Conservation (phyloP, 257 asterid genomes). For the Oldenlandia corymbosa region DNA sequence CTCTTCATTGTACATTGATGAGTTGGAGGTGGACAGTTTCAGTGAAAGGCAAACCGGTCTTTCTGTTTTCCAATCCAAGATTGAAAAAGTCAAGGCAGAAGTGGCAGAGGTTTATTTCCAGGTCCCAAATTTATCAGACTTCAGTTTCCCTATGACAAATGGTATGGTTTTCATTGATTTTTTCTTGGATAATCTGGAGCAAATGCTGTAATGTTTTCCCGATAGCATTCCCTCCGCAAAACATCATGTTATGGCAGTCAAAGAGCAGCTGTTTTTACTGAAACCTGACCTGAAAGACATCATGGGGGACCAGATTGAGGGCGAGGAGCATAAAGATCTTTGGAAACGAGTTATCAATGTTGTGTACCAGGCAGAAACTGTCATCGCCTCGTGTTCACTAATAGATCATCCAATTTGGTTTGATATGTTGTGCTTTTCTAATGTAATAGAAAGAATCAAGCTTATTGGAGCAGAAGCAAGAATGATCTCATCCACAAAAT, state of each 20-base stretch:
- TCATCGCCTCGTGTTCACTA: constrained; percentile 2
- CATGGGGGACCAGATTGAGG: neutral
- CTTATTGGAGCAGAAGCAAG: neutral
- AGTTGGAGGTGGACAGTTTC: neutral
- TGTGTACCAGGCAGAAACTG: constrained; percentile 10
- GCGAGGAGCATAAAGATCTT: neutral
- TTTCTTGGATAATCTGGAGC: neutral
- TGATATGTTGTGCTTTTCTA: neutral
- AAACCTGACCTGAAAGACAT: neutral
- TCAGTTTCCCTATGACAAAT: constrained; percentile 3
- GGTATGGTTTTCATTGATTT: constrained; percentile 7
- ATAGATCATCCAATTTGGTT: constrained; percentile 2
- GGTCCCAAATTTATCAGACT: neutral
- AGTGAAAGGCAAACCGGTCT: neutral
- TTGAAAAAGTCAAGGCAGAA: neutral
- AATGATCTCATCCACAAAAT: neutral
- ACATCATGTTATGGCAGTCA: neutral
- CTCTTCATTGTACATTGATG: no score
- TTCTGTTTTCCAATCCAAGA: neutral
- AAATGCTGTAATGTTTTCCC: neutral
- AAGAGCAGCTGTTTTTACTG: neutral
- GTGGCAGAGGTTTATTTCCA: neutral
- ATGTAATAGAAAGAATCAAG: neutral
- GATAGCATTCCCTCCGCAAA: neutral
- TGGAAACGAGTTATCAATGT: constrained; percentile 1